These are phyloP conservation scores for Neoconidiobolus thromboides DNA, from an alignment of 371 early-diverging fungal genomes.

Conservation along the genomic window DNA sequence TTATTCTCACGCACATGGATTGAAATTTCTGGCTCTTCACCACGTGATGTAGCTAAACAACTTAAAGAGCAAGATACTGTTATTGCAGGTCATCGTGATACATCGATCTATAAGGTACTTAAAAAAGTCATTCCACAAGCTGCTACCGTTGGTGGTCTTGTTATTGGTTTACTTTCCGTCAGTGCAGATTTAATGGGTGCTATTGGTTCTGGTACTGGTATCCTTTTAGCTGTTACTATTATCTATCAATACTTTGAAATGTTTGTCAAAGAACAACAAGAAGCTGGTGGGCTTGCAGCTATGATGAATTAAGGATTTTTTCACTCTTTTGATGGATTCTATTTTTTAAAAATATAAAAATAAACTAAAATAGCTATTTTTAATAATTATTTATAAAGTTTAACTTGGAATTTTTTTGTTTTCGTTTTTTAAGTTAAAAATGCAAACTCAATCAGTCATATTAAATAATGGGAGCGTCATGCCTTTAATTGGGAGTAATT, in stretches of 20 bases:
- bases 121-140: constrained; percentile 96
- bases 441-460: neutral
- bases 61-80: constrained; percentile 95
- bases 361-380: too few species aligned
- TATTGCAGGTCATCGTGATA: constrained; percentile 93
- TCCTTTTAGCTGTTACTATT: constrained; percentile 96
- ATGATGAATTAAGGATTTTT: neutral
- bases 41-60: constrained; percentile 92
- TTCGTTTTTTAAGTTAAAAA: too few species aligned
- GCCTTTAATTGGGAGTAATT: neutral
- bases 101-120: constrained; percentile 93
- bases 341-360: too few species aligned
- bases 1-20: constrained; percentile 97
- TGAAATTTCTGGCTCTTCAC: constrained; percentile 94
- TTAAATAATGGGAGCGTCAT: neutral
- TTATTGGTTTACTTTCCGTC: constrained; percentile 87
- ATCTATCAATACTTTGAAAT: constrained; percentile 99
- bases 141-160: constrained; percentile 90
- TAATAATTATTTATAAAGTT: too few species aligned
- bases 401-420: too few species aligned
- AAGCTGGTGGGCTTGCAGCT: constrained; percentile 3
- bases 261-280: constrained; percentile 68
- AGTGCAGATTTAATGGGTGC: constrained; percentile 88
- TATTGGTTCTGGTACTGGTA: constrained; percentile 99
- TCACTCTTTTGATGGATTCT: too few species aligned